Conservation (phyloP, 441 rosid genomes). For the Populus hybrid region DNA sequence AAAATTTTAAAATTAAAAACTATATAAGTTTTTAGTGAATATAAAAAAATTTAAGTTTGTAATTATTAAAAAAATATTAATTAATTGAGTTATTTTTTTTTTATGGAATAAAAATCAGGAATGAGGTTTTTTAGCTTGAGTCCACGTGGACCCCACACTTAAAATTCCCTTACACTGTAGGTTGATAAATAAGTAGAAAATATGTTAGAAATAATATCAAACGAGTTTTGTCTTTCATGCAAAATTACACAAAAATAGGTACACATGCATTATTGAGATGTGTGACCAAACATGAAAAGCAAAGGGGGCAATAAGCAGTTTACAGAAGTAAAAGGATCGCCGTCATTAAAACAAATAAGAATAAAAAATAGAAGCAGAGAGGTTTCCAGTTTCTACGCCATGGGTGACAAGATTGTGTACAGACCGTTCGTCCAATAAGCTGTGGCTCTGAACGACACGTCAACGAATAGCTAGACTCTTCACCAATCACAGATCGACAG, state of each 20-base stretch:
- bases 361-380: background rate
- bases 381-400: background rate
- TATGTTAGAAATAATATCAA: background rate
- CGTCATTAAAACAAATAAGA: conserved; percentile 8
- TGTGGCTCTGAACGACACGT: conserved; percentile 25
- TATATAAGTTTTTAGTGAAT: too few relatives aligned
- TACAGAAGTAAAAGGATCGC: background rate
- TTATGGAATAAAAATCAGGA: too few relatives aligned
- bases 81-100: too few relatives aligned
- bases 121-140: too few relatives aligned
- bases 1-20: fast-evolving
- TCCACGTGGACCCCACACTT: too few relatives aligned
- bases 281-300: background rate
- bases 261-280: background rate
- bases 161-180: too few relatives aligned
- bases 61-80: too few relatives aligned
- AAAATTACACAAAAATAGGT: background rate
- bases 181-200: too few relatives aligned
- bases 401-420: conserved; percentile 17
- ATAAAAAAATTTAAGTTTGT: too few relatives aligned
- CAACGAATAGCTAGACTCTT: background rate
- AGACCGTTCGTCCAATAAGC: conserved; percentile 13
- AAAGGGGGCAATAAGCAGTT: background rate
- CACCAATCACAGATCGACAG: conserved; percentile 36
- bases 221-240: background rate